Evolutionary conservation across 2,329 filamentous ascomycete genomes (phyloP).

Genomic region (Pseudocercospora eumusae): DNA sequence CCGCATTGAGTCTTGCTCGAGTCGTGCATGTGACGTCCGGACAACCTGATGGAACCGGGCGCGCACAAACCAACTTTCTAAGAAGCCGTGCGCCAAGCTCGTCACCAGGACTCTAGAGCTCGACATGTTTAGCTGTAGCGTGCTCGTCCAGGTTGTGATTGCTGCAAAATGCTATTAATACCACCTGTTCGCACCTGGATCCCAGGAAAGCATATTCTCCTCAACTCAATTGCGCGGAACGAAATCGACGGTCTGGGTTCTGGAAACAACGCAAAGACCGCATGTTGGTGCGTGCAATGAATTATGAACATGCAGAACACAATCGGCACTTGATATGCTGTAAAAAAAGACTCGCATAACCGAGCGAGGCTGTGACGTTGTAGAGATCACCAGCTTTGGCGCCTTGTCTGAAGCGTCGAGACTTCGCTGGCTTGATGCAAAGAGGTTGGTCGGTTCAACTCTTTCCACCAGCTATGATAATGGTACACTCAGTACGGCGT

Average conservation of each 20-base stretch:
- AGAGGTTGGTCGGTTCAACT: neutral
- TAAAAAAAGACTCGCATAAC: neutral
- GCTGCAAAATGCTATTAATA: neutral
- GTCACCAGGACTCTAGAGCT: neutral
- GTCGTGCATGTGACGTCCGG: neutral
- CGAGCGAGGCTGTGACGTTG: neutral
- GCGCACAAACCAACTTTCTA: neutral
- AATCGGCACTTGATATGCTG: neutral
- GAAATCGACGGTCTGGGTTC: neutral
- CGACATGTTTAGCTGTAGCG: neutral
- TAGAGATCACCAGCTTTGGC: neutral
- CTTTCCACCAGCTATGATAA: neutral
- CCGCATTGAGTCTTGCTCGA: neutral
- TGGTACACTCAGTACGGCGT: neutral
- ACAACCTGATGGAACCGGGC: neutral
- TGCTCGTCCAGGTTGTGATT: neutral
- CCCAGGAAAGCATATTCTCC: slow-evolving; percentile 1
- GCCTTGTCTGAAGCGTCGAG: neutral
- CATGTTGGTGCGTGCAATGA: neutral
- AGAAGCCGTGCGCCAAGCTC: neutral
- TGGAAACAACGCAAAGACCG: neutral
- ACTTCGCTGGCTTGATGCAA: neutral
- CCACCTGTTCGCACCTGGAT: neutral
- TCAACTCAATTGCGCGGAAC: neutral
- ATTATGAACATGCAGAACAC: neutral